Evolutionary conservation across 164 flowering plant species (phyloP).

Genomic region (Magnolia kwangsiensis): DNA sequence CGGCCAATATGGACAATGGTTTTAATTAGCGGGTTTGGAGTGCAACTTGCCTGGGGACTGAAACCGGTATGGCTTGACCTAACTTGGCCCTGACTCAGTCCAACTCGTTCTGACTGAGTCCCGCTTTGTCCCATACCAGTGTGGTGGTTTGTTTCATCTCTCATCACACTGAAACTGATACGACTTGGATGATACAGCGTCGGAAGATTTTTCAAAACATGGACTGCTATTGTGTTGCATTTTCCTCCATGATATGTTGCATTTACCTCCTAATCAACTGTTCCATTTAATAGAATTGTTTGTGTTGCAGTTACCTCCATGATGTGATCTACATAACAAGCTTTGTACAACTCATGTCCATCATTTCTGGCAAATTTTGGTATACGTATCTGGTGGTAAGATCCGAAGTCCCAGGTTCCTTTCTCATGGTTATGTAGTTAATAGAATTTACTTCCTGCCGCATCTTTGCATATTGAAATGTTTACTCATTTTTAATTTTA

Average conservation of each 20-base stretch:
- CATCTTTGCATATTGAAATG: neutral
- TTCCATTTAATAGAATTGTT: conserved; percentile 3
- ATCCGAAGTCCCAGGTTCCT: conserved; percentile 4
- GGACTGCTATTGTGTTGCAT: no score
- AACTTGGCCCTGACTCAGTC: no score
- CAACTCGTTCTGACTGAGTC: no score
- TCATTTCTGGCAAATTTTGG: conserved; percentile 89
- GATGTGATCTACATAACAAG: conserved; percentile 91
- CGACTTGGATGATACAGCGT: neutral
- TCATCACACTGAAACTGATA: neutral
- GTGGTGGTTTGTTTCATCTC: no score
- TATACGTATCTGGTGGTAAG: conserved; percentile 89
- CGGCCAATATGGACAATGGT: no score
- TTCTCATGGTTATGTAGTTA: conserved; percentile 7
- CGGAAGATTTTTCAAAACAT: no score
- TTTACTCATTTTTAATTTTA: no score
- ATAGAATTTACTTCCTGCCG: neutral
- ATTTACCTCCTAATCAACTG: neutral
- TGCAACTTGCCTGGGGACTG: no score
- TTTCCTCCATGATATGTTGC: no score
- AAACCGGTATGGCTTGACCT: no score
- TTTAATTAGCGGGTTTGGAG: no score
- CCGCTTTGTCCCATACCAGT: no score
- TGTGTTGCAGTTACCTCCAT: conserved; percentile 74
- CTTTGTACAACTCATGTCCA: conserved; percentile 79